Conservation (phyloP, 805 yeast species). For the Naumovozyma dairenensis region DNA sequence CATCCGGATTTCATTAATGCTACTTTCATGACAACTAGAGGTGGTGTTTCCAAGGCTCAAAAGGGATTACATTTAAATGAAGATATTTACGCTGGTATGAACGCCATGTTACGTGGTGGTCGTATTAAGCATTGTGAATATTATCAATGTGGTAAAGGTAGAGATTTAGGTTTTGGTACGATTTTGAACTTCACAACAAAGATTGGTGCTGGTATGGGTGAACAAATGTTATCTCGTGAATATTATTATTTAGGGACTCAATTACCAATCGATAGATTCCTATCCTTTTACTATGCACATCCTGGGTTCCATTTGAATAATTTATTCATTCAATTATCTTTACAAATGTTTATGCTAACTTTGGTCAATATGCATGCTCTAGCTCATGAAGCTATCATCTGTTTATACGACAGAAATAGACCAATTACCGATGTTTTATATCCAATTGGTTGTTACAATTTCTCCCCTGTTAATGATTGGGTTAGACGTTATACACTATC, state of each 20-base stretch:
- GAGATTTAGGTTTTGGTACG: conserved; percentile 89
- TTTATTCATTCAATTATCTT: conserved; percentile 73
- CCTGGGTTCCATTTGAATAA: conserved; percentile 93
- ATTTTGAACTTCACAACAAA: conserved; percentile 88
- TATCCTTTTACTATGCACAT: conserved; percentile 91
- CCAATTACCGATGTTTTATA: conserved; percentile 65
- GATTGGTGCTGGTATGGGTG: conserved; percentile 99
- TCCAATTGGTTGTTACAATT: conserved; percentile 79
- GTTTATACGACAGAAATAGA: conserved; percentile 54
- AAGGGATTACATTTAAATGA: conserved; percentile 88
- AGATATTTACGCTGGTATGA: conserved; percentile 95
- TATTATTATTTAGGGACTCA: conserved; percentile 84
- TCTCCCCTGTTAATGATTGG: conserved; percentile 80
- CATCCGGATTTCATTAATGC: conserved; percentile 93
- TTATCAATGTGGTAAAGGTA: conserved; percentile 93
- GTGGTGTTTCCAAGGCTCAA: conserved; percentile 93
- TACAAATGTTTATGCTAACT: conserved; percentile 75
- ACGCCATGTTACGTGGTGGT: conserved; percentile 81
- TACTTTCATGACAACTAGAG: conserved; percentile 86
- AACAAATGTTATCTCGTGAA: conserved; percentile 85
- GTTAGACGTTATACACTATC: conserved; percentile 77
- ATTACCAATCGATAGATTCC: conserved; percentile 77
- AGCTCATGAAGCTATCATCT: conserved; percentile 59
- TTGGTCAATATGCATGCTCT: conserved; percentile 71
- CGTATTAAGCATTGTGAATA: conserved; percentile 91